Evolutionary conservation across 2,329 filamentous ascomycete species (phyloP).

Genomic region (Chrysoporthe cubensis): DNA sequence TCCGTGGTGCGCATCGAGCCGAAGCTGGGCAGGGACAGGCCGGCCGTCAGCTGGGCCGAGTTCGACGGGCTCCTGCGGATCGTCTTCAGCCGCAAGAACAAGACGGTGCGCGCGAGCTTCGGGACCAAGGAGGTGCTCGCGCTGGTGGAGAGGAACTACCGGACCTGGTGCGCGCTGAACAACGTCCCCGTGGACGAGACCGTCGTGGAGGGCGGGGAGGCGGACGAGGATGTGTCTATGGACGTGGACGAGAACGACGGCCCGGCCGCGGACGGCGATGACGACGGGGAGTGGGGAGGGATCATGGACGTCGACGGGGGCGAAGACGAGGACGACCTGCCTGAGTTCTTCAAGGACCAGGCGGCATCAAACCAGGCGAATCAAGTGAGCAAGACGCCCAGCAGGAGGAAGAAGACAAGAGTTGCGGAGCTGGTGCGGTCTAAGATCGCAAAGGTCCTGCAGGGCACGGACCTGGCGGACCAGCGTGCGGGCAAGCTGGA

Average conservation of each 20-base stretch:
- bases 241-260: conserved; percentile 42
- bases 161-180: conserved; percentile 87
- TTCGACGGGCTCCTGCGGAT: conserved; percentile 90
- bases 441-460: conserved; percentile 85
- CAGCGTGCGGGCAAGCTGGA: conserved; percentile 85
- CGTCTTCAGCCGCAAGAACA: conserved; percentile 85
- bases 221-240: conserved; percentile 43
- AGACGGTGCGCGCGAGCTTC: conserved; percentile 82
- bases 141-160: conserved; percentile 86
- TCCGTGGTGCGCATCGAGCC: conserved; percentile 89
- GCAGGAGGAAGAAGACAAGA: conserved; percentile 77
- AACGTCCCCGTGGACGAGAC: conserved; percentile 77
- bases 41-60: conserved; percentile 90
- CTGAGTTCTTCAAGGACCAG: conserved; percentile 77
- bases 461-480: conserved; percentile 79
- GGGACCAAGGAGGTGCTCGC: conserved; percentile 79
- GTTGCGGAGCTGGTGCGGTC: conserved; percentile 80
- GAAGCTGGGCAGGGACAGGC: conserved; percentile 75
- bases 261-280: conserved; percentile 54
- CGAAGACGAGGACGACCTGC: conserved; percentile 73
- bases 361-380: conserved; percentile 37
- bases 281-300: conserved; percentile 37
- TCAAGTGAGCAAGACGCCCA: conserved; percentile 60
- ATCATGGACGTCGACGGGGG: conserved; percentile 54
- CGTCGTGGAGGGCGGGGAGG: conserved; percentile 50